These are phyloP conservation scores for Rhodocollybia butyracea DNA, from an alignment of 768 basidiomycete genomes.

Conservation along the genomic window DNA sequence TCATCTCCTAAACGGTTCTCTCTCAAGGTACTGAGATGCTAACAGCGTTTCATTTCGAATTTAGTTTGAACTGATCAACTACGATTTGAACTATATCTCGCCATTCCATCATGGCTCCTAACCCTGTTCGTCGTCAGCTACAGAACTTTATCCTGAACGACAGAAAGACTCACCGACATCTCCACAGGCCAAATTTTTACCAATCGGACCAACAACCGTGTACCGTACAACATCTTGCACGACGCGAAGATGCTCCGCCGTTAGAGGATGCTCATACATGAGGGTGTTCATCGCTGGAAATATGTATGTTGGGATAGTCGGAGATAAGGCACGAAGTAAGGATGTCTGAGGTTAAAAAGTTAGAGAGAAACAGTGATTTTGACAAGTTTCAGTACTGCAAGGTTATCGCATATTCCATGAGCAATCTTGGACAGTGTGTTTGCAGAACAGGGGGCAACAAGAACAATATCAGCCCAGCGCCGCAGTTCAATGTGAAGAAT, in stretches of 20 bases:
- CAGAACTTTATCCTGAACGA: not conserved
- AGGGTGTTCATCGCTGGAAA: conserved; percentile 99
- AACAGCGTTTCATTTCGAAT: not conserved
- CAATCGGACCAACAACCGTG: conserved; percentile 80
- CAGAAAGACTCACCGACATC: conserved; percentile 67
- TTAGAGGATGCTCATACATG: conserved; percentile 96
- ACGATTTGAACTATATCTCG: conserved; percentile 78
- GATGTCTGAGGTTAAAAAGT: conserved; percentile 48
- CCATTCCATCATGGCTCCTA: conserved; percentile 98
- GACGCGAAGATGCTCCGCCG: conserved; percentile 74
- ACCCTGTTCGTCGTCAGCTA: conserved; percentile 39
- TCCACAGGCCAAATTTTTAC: conserved; percentile 87
- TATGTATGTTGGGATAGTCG: conserved; percentile 81
- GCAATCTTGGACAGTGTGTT: conserved; percentile 95
- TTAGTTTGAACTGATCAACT: conserved; percentile 48
- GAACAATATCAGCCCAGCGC: conserved; percentile 92
- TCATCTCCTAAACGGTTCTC: no score
- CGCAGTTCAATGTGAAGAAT: conserved; percentile 95
- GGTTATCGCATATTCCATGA: conserved; percentile 85
- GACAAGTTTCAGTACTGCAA: conserved; percentile 49
- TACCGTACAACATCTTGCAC: conserved; percentile 78
- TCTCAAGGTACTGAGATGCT: no score
- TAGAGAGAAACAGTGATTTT: no score
- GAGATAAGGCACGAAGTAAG: conserved; percentile 78
- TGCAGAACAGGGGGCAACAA: conserved; percentile 95